A percentile compares a stretch with the other conserved stretches of the same genome.
Evolutionary conservation across 352 stramenopile genomes (phyloP).

Genomic region (Globisporangium lucens): DNA sequence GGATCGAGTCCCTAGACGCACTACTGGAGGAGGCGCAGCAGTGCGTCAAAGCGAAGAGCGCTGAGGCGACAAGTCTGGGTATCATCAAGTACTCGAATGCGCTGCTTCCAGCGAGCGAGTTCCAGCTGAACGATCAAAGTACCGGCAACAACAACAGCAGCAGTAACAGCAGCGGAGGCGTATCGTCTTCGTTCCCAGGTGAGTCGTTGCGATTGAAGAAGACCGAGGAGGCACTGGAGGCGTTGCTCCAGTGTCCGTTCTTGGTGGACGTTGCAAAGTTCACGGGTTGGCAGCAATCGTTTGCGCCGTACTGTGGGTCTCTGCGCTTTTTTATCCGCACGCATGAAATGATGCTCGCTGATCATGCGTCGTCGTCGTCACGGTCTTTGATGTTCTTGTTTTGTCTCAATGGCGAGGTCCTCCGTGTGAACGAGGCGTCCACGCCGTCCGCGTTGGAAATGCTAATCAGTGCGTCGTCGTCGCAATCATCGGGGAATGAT

Average conservation of each 20-base stretch:
- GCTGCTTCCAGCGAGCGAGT: conserved; percentile 14
- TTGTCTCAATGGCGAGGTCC: conserved; percentile 55
- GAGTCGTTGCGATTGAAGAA: conserved; percentile 37
- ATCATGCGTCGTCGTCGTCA: conserved; percentile 52
- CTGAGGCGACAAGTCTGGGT: conserved; percentile 3
- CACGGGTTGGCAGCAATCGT: conserved; percentile 56
- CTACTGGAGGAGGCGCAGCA: conserved; percentile 18
- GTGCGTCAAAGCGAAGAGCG: neutral
- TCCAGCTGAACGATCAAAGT: conserved; percentile 1
- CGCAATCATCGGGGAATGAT: no score
- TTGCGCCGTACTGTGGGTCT: conserved; percentile 53
- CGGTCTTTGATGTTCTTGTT: conserved; percentile 50
- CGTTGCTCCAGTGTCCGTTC: conserved; percentile 52
- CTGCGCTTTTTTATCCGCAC: conserved; percentile 66
- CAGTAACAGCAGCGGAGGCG: neutral
- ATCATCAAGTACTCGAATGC: conserved; percentile 42
- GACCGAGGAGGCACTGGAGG: conserved; percentile 40
- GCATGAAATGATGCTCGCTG: conserved; percentile 81
- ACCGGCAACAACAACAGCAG: neutral
- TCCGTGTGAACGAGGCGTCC: conserved; percentile 57
- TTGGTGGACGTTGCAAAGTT: conserved; percentile 58
- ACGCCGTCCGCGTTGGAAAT: conserved; percentile 50
- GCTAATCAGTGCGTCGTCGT: conserved; percentile 2
- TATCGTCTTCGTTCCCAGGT: conserved; percentile 33
- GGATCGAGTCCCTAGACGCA: neutral